These are phyloP conservation scores for Vaccinium corymbosum DNA, from an alignment of 148 eudicot genomes.

Conservation along the genomic window DNA sequence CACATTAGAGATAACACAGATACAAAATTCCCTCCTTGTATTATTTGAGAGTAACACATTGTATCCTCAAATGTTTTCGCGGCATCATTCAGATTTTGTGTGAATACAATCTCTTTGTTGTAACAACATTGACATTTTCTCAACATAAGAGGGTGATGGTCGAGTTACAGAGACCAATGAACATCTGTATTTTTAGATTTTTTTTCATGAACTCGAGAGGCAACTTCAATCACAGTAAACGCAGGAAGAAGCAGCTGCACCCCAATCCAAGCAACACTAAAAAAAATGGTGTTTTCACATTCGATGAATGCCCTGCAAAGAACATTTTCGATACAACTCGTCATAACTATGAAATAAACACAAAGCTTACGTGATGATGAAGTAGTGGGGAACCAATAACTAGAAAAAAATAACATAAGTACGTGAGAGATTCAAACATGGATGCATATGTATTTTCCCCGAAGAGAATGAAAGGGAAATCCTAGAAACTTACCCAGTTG, in stretches of 20 bases:
- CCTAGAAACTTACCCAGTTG: constrained; percentile 42
- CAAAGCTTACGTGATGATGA: not conserved
- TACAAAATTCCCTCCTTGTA: constrained; percentile 6
- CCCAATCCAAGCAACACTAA: constrained; percentile 24
- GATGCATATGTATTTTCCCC: not conserved
- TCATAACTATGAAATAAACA: constrained; percentile 20
- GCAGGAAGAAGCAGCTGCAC: constrained; percentile 28
- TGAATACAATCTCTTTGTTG: not conserved
- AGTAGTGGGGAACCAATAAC: not conserved
- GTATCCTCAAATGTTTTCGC: not conserved
- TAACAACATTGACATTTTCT: not conserved
- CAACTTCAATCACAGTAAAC: constrained; percentile 17
- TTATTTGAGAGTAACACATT: constrained; percentile 9
- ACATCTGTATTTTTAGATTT: not conserved
- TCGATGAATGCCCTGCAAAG: constrained; percentile 32
- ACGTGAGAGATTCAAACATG: not conserved
- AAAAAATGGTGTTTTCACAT: constrained; percentile 5
- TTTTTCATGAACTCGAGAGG: not conserved
- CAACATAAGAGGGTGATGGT: not conserved
- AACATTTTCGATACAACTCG: not conserved
- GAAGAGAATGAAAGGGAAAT: not conserved
- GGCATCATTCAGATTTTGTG: not conserved
- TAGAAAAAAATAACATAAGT: not conserved
- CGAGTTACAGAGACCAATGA: constrained; percentile 4
- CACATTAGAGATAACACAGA: not conserved